A percentile compares a stretch with the other conserved stretches of the same genome.
These are phyloP conservation scores for Hyphopichia pseudoburtonii DNA, from an alignment of 1,139 yeast species.

Conservation along the genomic window DNA sequence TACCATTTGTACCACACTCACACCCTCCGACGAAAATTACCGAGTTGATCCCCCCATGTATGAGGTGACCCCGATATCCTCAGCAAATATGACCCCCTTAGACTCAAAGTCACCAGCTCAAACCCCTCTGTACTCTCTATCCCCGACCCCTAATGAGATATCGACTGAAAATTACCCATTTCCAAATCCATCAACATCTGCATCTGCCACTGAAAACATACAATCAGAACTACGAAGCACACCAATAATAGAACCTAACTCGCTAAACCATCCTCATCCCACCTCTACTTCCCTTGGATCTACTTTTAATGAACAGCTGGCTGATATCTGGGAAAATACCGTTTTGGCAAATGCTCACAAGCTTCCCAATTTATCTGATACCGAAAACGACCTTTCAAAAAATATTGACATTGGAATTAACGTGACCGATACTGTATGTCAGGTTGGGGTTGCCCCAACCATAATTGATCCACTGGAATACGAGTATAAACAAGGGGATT, in stretches of 20 bases:
- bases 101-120: slow-evolving; percentile 13
- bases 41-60: slow-evolving; percentile 44
- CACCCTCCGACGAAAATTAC: slow-evolving; percentile 42
- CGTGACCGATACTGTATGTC: slow-evolving; percentile 44
- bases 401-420: slow-evolving; percentile 31
- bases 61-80: slow-evolving; percentile 35
- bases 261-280: not conserved
- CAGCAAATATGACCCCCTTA: slow-evolving; percentile 17
- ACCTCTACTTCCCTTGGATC: slow-evolving; percentile 1
- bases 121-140: slow-evolving; percentile 13
- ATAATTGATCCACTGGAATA: slow-evolving; percentile 22
- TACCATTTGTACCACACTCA: slow-evolving; percentile 40
- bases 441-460: slow-evolving; percentile 36
- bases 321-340: slow-evolving; percentile 44
- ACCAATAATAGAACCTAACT: not conserved
- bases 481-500: slow-evolving; percentile 35
- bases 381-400: slow-evolving; percentile 24
- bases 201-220: not conserved
- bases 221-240: not conserved
- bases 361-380: slow-evolving; percentile 33
- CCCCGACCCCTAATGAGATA: not conserved
- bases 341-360: slow-evolving; percentile 45
- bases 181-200: not conserved
- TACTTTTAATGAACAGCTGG: slow-evolving; percentile 25
- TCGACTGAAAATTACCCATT: not conserved